phyloP scores from a whole-genome alignment of 257 asterid species.

The Orobanche coerulescens region DNA sequence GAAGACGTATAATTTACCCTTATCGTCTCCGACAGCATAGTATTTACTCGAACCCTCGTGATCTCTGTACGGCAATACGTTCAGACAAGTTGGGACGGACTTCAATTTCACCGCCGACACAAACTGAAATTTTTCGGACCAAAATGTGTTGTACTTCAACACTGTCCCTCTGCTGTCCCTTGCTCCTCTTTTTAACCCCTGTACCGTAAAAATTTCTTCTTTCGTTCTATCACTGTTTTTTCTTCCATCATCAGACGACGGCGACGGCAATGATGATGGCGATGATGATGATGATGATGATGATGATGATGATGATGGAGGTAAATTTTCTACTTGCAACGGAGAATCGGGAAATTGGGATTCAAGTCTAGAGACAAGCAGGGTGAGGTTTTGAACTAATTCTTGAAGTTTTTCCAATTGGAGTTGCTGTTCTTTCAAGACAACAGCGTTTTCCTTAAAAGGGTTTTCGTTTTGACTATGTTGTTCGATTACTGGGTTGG shows the following conservation, averaged over 20 bases:
- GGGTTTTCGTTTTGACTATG: conserved; percentile 13
- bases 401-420: conserved; percentile 66
- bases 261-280: too few species aligned
- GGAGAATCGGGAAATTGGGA: conserved; percentile 37
- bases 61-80: conserved; percentile 67
- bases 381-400: conserved; percentile 51
- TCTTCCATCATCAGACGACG: background rate
- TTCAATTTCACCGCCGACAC: conserved; percentile 79
- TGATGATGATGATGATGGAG: conserved; percentile 15
- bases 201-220: conserved; percentile 19
- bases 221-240: conserved; percentile 23
- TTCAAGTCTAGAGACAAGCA: conserved; percentile 59
- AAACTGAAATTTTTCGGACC: conserved; percentile 90
- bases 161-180: conserved; percentile 32
- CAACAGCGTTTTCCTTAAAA: conserved; percentile 17
- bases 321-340: conserved; percentile 15
- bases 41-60: conserved; percentile 73
- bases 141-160: conserved; percentile 58
- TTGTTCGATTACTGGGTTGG: conserved; percentile 23
- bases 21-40: conserved; percentile 71
- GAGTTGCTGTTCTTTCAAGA: conserved; percentile 41
- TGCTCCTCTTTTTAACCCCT: conserved; percentile 16
- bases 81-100: conserved; percentile 56
- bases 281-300: too few species aligned
- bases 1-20: conserved; percentile 54